Percentiles rank a stretch among this genome's conserved stretches.
Evolutionary conservation across 805 yeast genomes (phyloP).

Genomic region (Candida parachauliodes): DNA sequence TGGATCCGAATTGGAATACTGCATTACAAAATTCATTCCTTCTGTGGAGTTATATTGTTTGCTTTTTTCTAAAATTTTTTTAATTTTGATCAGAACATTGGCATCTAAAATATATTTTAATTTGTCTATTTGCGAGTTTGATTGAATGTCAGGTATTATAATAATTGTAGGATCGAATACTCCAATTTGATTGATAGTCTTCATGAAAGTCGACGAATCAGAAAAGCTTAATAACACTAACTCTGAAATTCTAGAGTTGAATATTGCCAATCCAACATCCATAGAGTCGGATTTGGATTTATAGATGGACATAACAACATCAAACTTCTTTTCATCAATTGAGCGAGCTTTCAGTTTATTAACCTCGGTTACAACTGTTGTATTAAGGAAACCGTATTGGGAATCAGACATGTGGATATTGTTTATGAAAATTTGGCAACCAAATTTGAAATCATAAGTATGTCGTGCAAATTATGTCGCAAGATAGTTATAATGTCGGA

Average conservation of each 20-base stretch:
- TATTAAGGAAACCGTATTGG: slow-evolving; percentile 6
- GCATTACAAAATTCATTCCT: slow-evolving; percentile 6
- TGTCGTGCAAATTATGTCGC: not conserved
- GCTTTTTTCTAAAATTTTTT: slow-evolving; percentile 2
- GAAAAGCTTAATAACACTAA: slow-evolving; percentile 4
- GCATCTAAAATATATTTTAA: slow-evolving; percentile 6
- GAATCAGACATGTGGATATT: not conserved
- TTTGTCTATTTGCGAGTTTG: slow-evolving; percentile 8
- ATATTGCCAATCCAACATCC: slow-evolving; percentile 7
- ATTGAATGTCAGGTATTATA: slow-evolving; percentile 4
- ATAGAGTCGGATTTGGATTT: slow-evolving; percentile 8
- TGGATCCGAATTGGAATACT: not conserved
- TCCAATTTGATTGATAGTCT: slow-evolving; percentile 8
- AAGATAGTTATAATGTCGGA: not conserved
- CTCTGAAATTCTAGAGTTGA: slow-evolving; percentile 4
- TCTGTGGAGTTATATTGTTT: slow-evolving; percentile 4
- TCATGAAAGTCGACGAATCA: slow-evolving; percentile 9
- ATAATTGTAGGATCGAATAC: slow-evolving; percentile 8
- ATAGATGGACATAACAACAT: slow-evolving; percentile 6
- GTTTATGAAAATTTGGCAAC: slow-evolving; percentile 1
- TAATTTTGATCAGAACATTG: slow-evolving; percentile 2
- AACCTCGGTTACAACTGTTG: no score
- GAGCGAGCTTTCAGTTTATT: not conserved
- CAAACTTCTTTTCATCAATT: slow-evolving; percentile 2
- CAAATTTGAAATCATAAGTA: not conserved